Percentiles rank a stretch among this genome's conserved stretches.
Conservation (phyloP, 2,329 filamentous ascomycete genomes). For the Pyrenochaeta sp. region DNA sequence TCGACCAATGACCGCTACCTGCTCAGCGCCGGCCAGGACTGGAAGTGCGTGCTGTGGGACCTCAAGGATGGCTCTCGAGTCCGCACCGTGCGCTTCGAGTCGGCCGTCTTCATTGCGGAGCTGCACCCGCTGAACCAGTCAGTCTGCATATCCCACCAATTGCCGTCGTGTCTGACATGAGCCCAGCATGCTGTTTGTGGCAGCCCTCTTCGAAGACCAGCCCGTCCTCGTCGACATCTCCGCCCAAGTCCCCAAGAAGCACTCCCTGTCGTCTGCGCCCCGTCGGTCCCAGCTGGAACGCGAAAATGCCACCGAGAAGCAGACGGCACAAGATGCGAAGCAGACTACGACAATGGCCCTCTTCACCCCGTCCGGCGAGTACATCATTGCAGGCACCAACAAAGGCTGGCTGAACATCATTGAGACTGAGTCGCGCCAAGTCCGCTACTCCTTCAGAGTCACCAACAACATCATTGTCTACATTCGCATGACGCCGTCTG, state of each 20-base stretch:
- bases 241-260: constrained; percentile 73
- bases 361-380: constrained; percentile 83
- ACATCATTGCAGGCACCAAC: constrained; percentile 90
- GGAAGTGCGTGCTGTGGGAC: constrained; percentile 97
- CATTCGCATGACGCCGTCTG: constrained; percentile 82
- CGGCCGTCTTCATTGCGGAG: constrained; percentile 94
- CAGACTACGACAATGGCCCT: constrained; percentile 93
- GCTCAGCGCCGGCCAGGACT: constrained; percentile 91
- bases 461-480: constrained; percentile 89
- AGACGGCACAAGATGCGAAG: constrained; percentile 89
- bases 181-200: constrained; percentile 79
- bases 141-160: constrained; percentile 31
- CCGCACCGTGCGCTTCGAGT: constrained; percentile 88
- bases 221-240: constrained; percentile 86
- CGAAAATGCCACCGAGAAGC: constrained; percentile 81
- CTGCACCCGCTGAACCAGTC: constrained; percentile 91
- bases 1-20: constrained; percentile 90
- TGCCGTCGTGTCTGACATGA: constrained; percentile 9
- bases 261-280: constrained; percentile 80
- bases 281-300: constrained; percentile 74
- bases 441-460: constrained; percentile 88
- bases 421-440: constrained; percentile 78
- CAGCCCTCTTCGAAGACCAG: constrained; percentile 91
- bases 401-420: constrained; percentile 98
- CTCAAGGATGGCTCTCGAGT: constrained; percentile 74